A percentile compares a stretch with the other conserved stretches of the same genome.
phyloP scores from a whole-genome alignment of 495 filamentous ascomycete genomes.

The Articulospora tetracladia region DNA sequence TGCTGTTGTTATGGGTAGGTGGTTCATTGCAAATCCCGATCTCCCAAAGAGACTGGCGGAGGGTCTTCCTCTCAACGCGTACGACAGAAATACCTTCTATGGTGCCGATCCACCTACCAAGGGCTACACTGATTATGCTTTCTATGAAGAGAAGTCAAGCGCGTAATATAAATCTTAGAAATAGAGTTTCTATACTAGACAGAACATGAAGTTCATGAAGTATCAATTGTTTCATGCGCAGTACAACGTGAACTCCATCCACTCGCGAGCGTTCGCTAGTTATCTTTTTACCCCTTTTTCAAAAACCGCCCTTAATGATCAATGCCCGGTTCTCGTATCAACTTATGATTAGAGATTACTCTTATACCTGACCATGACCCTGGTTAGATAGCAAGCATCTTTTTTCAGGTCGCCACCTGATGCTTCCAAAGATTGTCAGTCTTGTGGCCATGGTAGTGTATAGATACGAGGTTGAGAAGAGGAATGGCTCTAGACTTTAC shows the following conservation, averaged over 20 bases:
- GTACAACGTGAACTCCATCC: too few relatives aligned
- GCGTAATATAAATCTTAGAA: background rate
- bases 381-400: background rate
- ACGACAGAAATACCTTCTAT: constrained; percentile 60
- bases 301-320: background rate
- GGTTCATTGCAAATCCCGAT: constrained; percentile 67
- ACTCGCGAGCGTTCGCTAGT: too few relatives aligned
- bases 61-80: constrained; percentile 48
- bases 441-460: background rate
- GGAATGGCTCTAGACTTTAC: background rate
- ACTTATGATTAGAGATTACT: background rate
- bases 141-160: constrained; percentile 8
- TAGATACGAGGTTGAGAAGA: background rate
- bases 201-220: too few relatives aligned
- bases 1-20: constrained; percentile 47
- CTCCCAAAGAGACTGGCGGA: constrained; percentile 53
- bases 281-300: too few relatives aligned
- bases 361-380: background rate
- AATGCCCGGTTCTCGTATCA: background rate
- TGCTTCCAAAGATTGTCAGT: background rate
- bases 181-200: too few relatives aligned
- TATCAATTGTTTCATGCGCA: too few relatives aligned
- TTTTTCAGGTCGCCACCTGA: background rate
- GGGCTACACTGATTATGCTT: constrained; percentile 53
- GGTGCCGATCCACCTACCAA: constrained; percentile 33